Percentiles rank a stretch among this genome's conserved stretches.
These are phyloP conservation scores for Arthrobotrys iridis DNA, from an alignment of 2,329 filamentous ascomycete genomes.

Conservation along the genomic window DNA sequence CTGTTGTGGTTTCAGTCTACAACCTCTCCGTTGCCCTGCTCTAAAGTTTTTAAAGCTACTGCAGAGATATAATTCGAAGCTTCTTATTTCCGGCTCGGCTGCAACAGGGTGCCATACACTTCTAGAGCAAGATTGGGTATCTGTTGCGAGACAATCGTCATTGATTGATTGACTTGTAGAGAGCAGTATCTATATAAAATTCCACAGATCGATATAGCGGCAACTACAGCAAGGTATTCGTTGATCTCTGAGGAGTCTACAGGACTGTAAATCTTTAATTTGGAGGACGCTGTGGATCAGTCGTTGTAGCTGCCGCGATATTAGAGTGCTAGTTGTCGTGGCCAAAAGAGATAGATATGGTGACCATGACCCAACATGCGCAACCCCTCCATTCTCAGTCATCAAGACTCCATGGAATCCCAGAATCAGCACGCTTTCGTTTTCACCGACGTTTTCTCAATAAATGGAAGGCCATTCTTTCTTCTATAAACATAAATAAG, in stretches of 20 bases:
- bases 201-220: too few relatives aligned
- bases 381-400: neutral
- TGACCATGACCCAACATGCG: neutral
- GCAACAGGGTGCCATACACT: neutral
- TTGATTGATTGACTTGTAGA: too few relatives aligned
- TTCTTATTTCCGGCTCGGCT: neutral
- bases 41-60: neutral
- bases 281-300: too few relatives aligned
- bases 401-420: neutral
- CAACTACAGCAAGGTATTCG: too few relatives aligned
- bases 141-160: too few relatives aligned
- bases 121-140: neutral
- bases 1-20: neutral
- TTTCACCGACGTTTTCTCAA: neutral
- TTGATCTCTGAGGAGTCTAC: too few relatives aligned
- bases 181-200: too few relatives aligned
- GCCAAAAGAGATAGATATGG: neutral
- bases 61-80: too few relatives aligned
- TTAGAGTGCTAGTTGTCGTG: too few relatives aligned
- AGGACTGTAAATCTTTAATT: too few relatives aligned
- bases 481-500: neutral
- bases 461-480: slow-evolving; percentile 1
- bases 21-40: neutral
- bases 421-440: neutral
- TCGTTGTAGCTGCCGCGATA: too few relatives aligned